phyloP scores from a whole-genome alignment of 805 yeast species.

The Saccharomycodes ludwigii region DNA sequence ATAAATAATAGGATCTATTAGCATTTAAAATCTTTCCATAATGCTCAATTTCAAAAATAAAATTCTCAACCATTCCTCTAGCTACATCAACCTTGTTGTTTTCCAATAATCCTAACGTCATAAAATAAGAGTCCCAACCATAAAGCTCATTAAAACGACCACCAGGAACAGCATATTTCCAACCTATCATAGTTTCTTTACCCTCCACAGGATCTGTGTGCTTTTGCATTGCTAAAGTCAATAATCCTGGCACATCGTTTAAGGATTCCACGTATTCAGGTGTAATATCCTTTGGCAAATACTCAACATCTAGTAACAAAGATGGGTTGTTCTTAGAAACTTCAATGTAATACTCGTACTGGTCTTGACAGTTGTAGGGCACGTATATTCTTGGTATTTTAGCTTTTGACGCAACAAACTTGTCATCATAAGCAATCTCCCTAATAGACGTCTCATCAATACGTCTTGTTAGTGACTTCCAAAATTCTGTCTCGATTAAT shows the following conservation, averaged over 20 bases:
- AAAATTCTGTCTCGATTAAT: constrained; percentile 62
- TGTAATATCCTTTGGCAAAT: constrained; percentile 62
- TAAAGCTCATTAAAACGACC: constrained; percentile 93
- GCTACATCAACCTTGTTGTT: constrained; percentile 61
- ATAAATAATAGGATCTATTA: constrained; percentile 78
- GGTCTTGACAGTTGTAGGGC: constrained; percentile 58
- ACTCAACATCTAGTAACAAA: constrained; percentile 55
- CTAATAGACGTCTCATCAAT: constrained; percentile 50
- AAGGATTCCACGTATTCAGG: constrained; percentile 67
- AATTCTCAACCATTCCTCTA: constrained; percentile 83
- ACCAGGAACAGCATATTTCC: constrained; percentile 92
- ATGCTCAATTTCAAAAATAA: constrained; percentile 76
- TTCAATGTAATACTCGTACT: constrained; percentile 50
- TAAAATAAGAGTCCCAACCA: constrained; percentile 98
- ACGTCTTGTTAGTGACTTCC: constrained; percentile 67
- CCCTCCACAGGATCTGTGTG: constrained; percentile 38
- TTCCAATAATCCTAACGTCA: constrained; percentile 65
- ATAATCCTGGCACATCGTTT: constrained; percentile 73
- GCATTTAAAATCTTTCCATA: constrained; percentile 93
- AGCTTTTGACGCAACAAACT: constrained; percentile 48
- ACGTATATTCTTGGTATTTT: constrained; percentile 68
- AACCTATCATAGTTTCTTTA: constrained; percentile 42
- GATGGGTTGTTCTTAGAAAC: constrained; percentile 45
- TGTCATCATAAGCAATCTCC: constrained; percentile 67
- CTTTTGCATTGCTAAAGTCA: constrained; percentile 63